These are phyloP conservation scores for Globisporangium echinulatum DNA, from an alignment of 352 stramenopile species.

Conservation along the genomic window DNA sequence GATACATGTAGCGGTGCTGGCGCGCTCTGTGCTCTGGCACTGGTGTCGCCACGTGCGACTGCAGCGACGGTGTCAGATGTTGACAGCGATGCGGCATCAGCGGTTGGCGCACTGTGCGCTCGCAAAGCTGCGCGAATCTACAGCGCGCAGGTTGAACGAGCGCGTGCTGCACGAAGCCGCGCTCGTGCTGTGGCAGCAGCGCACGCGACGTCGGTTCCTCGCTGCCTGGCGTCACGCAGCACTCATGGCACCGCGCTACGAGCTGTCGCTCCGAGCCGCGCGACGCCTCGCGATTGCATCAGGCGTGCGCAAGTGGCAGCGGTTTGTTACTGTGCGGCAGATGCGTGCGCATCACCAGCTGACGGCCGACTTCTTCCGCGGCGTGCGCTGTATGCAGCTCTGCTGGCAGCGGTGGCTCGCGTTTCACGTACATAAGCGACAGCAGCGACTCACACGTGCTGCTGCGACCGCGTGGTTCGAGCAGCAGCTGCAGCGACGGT, in stretches of 20 bases:
- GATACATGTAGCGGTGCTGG: neutral
- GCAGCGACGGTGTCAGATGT: neutral
- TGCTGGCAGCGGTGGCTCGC: slow-evolving; percentile 3
- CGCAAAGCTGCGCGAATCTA: neutral
- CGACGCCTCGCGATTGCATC: slow-evolving; percentile 3
- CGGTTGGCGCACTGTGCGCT: neutral
- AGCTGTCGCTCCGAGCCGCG: neutral
- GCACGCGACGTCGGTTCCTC: slow-evolving; percentile 2
- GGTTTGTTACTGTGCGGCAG: slow-evolving; percentile 6
- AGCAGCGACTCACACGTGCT: neutral
- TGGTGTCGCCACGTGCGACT: slow-evolving; percentile 2
- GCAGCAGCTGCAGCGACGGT: neutral
- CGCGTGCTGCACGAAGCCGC: slow-evolving; percentile 3
- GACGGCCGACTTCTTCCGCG: slow-evolving; percentile 24
- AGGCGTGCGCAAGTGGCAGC: slow-evolving; percentile 10
- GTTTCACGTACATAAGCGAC: slow-evolving; percentile 1
- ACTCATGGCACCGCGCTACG: neutral
- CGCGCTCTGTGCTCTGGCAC: neutral
- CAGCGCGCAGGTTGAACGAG: slow-evolving; percentile 1
- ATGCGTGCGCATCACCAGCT: slow-evolving; percentile 10
- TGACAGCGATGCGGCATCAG: neutral
- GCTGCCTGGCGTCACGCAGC: neutral
- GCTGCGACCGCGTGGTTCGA: neutral
- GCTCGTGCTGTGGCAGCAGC: neutral
- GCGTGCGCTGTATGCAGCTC: slow-evolving; percentile 5